Evolutionary conservation across 148 eudicot genomes (phyloP).

Genomic region (Limonium bicolor): DNA sequence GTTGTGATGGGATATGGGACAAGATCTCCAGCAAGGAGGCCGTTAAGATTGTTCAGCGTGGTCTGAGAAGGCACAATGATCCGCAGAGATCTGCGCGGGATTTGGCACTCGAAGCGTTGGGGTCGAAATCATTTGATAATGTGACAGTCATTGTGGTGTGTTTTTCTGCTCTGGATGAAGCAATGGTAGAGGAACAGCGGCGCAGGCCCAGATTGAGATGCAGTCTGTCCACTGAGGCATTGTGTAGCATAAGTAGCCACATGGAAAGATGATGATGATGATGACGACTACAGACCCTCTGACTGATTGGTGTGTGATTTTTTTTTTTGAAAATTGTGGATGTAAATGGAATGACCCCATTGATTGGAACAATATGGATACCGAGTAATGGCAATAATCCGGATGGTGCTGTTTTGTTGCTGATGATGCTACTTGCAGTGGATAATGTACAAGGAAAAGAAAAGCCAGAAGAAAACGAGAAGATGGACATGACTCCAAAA

Average conservation of each 20-base stretch:
- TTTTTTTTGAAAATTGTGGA: no score
- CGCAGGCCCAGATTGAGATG: constrained; percentile 2
- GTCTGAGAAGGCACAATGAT: constrained; percentile 22
- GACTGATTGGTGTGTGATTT: no score
- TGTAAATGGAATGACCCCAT: no score
- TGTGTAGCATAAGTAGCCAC: background rate
- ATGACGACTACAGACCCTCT: constrained; percentile 15
- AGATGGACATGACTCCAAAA: no score
- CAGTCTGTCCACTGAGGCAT: constrained; percentile 21
- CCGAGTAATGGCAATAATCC: no score
- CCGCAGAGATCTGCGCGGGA: constrained; percentile 30
- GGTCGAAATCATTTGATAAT: constrained; percentile 22
- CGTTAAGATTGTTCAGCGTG: constrained; percentile 22
- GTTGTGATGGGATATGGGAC: constrained; percentile 59
- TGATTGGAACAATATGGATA: no score
- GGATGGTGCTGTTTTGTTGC: no score
- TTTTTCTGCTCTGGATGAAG: constrained; percentile 1
- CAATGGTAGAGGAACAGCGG: constrained; percentile 2
- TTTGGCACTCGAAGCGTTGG: constrained; percentile 25
- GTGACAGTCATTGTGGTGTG: constrained; percentile 43
- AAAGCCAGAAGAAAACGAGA: no score
- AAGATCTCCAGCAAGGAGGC: constrained; percentile 41
- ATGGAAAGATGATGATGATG: background rate
- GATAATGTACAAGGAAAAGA: no score
- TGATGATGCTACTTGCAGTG: no score